Evolutionary conservation across 2,329 filamentous ascomycete species (phyloP).

Genomic region (Pseudocercospora eumusae): DNA sequence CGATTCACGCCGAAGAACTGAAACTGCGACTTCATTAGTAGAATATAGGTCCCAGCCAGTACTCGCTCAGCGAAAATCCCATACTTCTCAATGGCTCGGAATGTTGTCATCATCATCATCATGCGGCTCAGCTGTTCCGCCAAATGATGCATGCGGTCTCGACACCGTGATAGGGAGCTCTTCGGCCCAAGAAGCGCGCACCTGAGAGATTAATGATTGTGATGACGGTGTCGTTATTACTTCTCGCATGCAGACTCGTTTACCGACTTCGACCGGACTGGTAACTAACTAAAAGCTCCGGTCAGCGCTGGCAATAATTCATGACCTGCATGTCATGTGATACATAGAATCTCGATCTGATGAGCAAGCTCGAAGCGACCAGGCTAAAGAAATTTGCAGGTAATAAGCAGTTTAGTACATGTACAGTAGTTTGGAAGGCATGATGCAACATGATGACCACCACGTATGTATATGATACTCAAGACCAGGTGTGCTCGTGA

Average conservation of each 20-base stretch:
- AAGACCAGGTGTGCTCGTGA: neutral
- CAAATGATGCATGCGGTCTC: neutral
- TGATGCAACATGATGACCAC: neutral
- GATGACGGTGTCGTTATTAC: neutral
- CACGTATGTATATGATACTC: neutral
- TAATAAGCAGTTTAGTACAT: too few species aligned
- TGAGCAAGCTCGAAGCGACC: neutral
- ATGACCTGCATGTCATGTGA: neutral
- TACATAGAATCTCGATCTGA: neutral
- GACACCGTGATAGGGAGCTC: constrained; percentile 5
- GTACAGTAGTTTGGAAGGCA: neutral
- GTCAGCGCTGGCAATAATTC: neutral
- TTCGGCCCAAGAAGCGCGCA: neutral
- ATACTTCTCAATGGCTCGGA: neutral
- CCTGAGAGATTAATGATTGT: neutral
- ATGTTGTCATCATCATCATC: too few species aligned
- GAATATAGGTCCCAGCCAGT: neutral
- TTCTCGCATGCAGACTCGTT: too few species aligned
- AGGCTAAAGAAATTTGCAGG: neutral
- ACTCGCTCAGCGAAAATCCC: neutral
- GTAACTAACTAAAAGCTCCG: neutral
- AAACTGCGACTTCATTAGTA: neutral
- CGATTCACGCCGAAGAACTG: neutral
- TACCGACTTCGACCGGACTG: neutral
- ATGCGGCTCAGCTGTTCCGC: neutral